These are phyloP conservation scores for Ophiocordyceps polyrhachis-furcata DNA, from an alignment of 2,329 filamentous ascomycete genomes.

Conservation along the genomic window DNA sequence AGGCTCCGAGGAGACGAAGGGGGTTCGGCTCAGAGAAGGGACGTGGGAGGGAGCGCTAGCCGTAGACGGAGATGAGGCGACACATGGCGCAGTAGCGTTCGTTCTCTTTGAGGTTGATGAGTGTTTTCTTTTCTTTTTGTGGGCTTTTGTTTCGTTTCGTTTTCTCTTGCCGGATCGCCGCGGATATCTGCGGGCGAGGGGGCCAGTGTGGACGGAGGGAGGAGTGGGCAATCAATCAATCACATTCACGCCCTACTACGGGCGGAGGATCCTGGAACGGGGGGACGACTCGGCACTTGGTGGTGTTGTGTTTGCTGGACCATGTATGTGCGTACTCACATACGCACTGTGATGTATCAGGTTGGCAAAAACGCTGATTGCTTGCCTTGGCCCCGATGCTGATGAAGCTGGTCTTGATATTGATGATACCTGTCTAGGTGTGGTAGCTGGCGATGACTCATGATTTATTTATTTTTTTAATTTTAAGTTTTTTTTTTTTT, in stretches of 20 bases:
- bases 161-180: not conserved
- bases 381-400: too few species aligned
- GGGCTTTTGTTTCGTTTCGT: too few species aligned
- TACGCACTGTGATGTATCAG: not conserved
- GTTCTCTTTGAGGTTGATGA: not conserved
- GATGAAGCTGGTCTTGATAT: too few species aligned
- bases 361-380: too few species aligned
- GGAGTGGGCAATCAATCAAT: too few species aligned
- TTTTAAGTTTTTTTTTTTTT: too few species aligned
- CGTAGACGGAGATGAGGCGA: conserved; percentile 4
- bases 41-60: conserved; percentile 2
- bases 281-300: too few species aligned
- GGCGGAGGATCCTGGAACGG: not conserved
- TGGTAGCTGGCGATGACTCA: too few species aligned
- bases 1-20: not conserved
- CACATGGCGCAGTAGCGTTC: conserved; percentile 4
- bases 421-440: too few species aligned
- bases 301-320: too few species aligned
- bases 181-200: not conserved
- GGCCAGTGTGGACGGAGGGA: not conserved
- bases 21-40: not conserved
- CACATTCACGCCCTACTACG: too few species aligned
- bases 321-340: not conserved
- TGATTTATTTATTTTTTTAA: too few species aligned
- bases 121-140: not conserved